These are phyloP conservation scores for Biscogniauxia mediterranea DNA, from an alignment of 2,329 filamentous ascomycete genomes.

Conservation along the genomic window DNA sequence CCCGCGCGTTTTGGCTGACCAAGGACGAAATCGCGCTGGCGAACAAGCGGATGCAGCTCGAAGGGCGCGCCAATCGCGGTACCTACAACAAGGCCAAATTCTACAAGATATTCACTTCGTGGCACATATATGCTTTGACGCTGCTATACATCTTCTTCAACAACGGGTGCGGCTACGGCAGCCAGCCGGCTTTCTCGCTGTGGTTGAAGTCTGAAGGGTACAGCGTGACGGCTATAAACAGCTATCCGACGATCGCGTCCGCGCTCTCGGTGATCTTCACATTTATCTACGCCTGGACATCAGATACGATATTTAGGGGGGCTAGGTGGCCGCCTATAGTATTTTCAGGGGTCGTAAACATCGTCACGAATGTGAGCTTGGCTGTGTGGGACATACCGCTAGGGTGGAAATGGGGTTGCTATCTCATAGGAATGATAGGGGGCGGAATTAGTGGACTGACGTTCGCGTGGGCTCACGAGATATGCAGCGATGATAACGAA, in stretches of 20 bases:
- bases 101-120: constrained; percentile 59
- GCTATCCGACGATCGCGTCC: constrained; percentile 58
- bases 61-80: constrained; percentile 43
- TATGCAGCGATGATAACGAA: constrained; percentile 54
- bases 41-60: constrained; percentile 41
- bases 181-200: constrained; percentile 54
- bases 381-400: constrained; percentile 45
- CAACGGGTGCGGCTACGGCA: constrained; percentile 49
- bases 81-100: constrained; percentile 48
- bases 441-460: constrained; percentile 46
- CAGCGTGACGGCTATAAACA: constrained; percentile 37
- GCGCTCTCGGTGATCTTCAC: constrained; percentile 57
- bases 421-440: constrained; percentile 53
- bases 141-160: constrained; percentile 64
- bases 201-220: constrained; percentile 47
- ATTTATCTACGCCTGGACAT: constrained; percentile 63
- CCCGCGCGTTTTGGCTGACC: constrained; percentile 37
- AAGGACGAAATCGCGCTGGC: constrained; percentile 39
- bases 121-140: constrained; percentile 62
- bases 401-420: constrained; percentile 64
- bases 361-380: constrained; percentile 40
- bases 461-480: constrained; percentile 50
- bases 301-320: constrained; percentile 58
- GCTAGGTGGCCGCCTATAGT: constrained; percentile 64
- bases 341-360: constrained; percentile 47